These are phyloP conservation scores for Monilinia laxa DNA, from an alignment of 2,329 filamentous ascomycete species.

Conservation along the genomic window DNA sequence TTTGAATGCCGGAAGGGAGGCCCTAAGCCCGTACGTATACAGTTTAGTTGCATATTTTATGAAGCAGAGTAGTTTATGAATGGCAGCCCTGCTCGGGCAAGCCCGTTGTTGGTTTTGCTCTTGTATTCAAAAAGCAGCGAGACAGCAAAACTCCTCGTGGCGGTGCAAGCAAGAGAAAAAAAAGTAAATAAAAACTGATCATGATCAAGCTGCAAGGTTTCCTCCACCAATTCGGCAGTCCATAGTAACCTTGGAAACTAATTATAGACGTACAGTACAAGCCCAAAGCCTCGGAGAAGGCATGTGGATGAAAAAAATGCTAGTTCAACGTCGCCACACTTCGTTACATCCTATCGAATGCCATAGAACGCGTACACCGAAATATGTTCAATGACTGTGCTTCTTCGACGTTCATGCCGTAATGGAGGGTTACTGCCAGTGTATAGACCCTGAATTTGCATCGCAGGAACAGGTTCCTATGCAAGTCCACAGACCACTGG, in stretches of 20 bases:
- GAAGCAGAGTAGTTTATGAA: not conserved
- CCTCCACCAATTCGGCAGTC: not conserved
- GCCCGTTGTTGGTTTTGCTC: conserved; percentile 4
- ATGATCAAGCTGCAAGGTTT: not conserved
- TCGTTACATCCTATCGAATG: conserved; percentile 15
- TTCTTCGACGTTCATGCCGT: conserved; percentile 23
- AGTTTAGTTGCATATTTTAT: no score
- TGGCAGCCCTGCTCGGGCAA: conserved; percentile 10
- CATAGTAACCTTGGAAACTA: not conserved
- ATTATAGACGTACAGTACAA: conserved; percentile 17
- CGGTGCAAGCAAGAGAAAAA: conserved; percentile 9
- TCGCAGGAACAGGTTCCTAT: conserved; percentile 15
- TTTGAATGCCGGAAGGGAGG: not conserved
- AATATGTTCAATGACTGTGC: conserved; percentile 8
- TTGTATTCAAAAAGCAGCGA: conserved; percentile 14
- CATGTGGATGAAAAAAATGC: not conserved
- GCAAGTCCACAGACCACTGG: conserved; percentile 2
- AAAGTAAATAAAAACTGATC: not conserved
- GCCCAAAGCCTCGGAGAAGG: conserved; percentile 5
- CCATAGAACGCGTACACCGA: conserved; percentile 22
- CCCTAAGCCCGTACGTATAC: no score
- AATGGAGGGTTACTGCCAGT: not conserved
- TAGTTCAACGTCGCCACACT: conserved; percentile 19
- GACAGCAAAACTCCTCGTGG: conserved; percentile 8
- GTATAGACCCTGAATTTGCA: conserved; percentile 20